Base-by-base conservation (phyloP, 2,329 filamentous ascomycete genomes). In the Cylindrodendrum hubeiense region DNA sequence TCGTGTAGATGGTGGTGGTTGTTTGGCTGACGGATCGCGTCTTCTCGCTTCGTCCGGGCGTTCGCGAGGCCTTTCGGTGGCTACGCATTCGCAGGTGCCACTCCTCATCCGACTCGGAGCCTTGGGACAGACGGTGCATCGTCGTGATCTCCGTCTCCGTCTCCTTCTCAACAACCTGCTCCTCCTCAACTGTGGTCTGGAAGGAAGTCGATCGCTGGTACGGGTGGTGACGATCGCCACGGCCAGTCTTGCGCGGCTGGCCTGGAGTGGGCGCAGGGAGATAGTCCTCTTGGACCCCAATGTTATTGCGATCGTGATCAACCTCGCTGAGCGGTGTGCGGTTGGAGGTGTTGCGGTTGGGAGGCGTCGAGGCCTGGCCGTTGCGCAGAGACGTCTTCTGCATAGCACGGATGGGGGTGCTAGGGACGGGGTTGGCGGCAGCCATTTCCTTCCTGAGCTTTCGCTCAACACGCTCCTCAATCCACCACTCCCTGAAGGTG, bases 401-500 rank as follows among this genome's bases (percentile, higher is more conserved):
- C 83, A 86, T 89, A 71, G 86, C 86, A 77, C 83, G 88, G 69
- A 85, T 88, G 63, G 85, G 90, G 55, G 89, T 91, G 80, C 84
- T 89, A 52, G 89, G 88, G 24, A 80, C 76, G 17, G 79, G 74
- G 60, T 83, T 84, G 41, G 83, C 76, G 24, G 83, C 81, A 24
- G 86, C 83, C 74, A 88, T 82, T 76, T 91, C 88, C 77, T 87
- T 89, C 50, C 87, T 82, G 58, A 90, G 81, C 78, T 87, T 89
- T 60, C 86, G 89, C 79, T 94, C 92, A 63, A 95, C 83, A 76
- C 94, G 93, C 82, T 95, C 93, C 82, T 94, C 94, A 75, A 96
- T 88, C 93, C 95, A 98, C 96, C 96, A 99, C 81, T 98, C 94
- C n/a, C 96, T 90, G 89, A 99, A 99, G 37, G 93, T 91, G 37